Base-by-base conservation (phyloP, 2,329 filamentous ascomycete species). In the Paracoccidioides lutzii region DNA sequence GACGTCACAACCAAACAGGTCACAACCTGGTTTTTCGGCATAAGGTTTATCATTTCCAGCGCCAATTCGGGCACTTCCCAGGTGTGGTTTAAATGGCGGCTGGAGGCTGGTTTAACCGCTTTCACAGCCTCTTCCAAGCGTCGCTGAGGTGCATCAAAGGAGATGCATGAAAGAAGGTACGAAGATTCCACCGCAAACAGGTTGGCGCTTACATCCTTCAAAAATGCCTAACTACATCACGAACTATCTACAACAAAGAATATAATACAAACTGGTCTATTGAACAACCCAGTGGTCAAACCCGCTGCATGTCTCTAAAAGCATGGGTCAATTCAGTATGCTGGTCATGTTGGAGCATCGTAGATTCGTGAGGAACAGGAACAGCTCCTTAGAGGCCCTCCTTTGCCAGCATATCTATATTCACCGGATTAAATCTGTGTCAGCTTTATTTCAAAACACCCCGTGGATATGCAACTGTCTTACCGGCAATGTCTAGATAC, bases 401-500 rank as follows among this genome's bases (percentile, higher is more conserved):
- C 62, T 83, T 84, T 2, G 85, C 82, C 52, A 88, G 71, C 84
- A 87, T 88, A 63, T 87, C 72, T 67, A 59, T 30, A 53, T 40
- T 35, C 10, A 42, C n/a, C 8, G 5, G 15, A 51, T 43, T 41
- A 40, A 45, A 49, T 3, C 22, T 41, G 53, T n/a, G 38, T 15
- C 14, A 44, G 43, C 12, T 53, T 38, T 8, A 54, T 14, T 37
- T 15, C 57, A 49, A 22, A 37, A 8, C 54, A 3, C 3, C 28
- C 30, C 32, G 37, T 6, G 0, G 35, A 41, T 14, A 28, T 14
- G 49, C 37, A 40, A 8, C 15, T 22, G 7, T 30, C 70, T 60
- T 72, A 84, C 75, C 84, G 70, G 75, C 84, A 59, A 84, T 82
- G 59, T 89, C 73, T 75, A 82, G 64, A 79, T 80, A 76, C 74